phyloP scores from a whole-genome alignment of 2,329 filamentous ascomycete species.

The Elsinoe perseae region DNA sequence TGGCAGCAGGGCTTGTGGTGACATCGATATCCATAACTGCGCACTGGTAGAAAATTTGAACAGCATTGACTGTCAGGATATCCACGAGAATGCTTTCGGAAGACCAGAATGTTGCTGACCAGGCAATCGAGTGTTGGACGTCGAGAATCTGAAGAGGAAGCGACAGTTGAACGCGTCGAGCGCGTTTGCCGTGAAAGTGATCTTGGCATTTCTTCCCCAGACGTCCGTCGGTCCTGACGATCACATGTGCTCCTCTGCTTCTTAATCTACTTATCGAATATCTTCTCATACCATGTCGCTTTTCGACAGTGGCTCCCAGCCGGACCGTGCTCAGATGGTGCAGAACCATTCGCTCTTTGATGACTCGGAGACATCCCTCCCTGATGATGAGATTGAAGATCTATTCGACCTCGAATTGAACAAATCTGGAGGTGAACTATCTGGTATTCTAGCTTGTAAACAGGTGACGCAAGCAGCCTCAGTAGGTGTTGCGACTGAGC shows the following conservation, averaged over 20 bases:
- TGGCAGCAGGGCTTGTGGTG: not conserved
- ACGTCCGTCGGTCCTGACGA: no score
- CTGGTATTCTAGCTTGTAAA: not conserved
- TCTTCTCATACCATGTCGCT: not conserved
- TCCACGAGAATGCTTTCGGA: not conserved
- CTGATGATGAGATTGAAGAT: not conserved
- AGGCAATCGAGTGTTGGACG: not conserved
- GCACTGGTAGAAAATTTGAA: not conserved
- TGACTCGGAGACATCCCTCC: no score
- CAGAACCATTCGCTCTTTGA: no score
- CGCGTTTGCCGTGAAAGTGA: conserved; percentile 4
- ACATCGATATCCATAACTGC: not conserved
- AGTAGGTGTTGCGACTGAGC: not conserved
- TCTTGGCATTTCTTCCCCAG: conserved; percentile 2
- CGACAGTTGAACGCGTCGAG: not conserved
- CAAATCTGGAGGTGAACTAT: not conserved
- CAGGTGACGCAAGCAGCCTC: not conserved
- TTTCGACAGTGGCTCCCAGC: not conserved
- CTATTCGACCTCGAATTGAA: not conserved
- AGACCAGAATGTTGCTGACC: not conserved
- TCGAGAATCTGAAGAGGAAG: not conserved
- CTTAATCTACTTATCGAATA: no score
- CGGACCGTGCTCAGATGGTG: no score
- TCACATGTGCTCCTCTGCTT: no score
- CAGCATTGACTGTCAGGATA: not conserved